A percentile compares a stretch with the other conserved stretches of the same genome.
phyloP scores from a whole-genome alignment of 2,329 filamentous ascomycete species.

The Claviceps monticola region DNA sequence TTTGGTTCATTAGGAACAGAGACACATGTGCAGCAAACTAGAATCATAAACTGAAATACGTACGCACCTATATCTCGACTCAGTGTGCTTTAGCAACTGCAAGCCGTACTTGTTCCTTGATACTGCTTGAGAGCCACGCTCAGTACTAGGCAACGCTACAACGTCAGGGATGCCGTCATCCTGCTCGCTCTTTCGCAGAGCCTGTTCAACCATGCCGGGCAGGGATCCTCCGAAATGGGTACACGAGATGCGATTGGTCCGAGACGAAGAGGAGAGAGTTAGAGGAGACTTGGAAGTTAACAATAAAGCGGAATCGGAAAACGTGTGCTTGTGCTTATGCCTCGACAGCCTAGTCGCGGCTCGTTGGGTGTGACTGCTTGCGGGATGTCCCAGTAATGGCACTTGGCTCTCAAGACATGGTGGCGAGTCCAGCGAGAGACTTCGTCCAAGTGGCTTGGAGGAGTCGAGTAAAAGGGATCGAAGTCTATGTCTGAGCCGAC shows the following conservation, averaged over 20 bases:
- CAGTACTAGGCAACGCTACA: background rate
- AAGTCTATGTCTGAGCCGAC: background rate
- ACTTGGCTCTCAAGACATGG: background rate
- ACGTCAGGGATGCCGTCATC: background rate
- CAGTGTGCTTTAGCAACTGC: background rate
- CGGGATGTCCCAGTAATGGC: background rate
- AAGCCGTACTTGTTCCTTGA: background rate
- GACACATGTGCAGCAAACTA: background rate
- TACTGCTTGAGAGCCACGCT: background rate
- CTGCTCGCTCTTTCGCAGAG: background rate
- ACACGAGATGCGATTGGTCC: conserved; percentile 1
- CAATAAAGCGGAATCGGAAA: background rate
- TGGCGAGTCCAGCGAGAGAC: background rate
- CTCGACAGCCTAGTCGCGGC: background rate
- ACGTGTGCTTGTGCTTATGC: background rate
- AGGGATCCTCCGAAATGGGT: conserved; percentile 3
- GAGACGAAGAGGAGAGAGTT: background rate
- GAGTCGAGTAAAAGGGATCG: background rate
- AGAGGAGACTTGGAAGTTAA: background rate
- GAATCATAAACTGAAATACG: background rate
- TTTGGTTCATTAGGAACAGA: background rate
- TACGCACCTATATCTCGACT: background rate
- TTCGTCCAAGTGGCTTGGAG: background rate
- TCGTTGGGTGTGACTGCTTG: background rate
- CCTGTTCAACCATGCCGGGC: background rate